Evolutionary conservation across 164 flowering plant genomes (phyloP).

Genomic region (Vitis labrusca): DNA sequence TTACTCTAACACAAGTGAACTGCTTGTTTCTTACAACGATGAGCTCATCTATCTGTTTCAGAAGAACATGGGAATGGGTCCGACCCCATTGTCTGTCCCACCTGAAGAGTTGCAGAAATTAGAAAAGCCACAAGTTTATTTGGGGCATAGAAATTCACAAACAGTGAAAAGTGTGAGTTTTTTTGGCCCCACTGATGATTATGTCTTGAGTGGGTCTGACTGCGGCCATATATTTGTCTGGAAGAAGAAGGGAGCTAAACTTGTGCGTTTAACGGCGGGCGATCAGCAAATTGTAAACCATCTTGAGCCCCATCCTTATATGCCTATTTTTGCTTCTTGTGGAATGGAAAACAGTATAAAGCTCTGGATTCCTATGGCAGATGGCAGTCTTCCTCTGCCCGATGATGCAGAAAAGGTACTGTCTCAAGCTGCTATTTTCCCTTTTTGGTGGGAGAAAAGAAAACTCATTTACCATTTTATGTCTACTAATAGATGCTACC

Average conservation of each 20-base stretch:
- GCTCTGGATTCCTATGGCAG: conserved; percentile 62
- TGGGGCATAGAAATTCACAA: conserved; percentile 64
- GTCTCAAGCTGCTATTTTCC: background rate
- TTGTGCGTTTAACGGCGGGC: conserved; percentile 56
- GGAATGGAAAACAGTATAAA: conserved; percentile 61
- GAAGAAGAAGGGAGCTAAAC: conserved; percentile 60
- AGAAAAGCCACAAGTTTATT: conserved; percentile 49
- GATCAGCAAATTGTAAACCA: conserved; percentile 63
- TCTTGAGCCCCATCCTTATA: conserved; percentile 61
- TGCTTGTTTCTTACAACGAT: conserved; percentile 74
- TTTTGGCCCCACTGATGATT: conserved; percentile 69
- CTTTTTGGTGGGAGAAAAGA: background rate
- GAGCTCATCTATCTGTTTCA: conserved; percentile 70
- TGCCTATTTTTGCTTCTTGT: conserved; percentile 60
- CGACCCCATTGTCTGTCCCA: conserved; percentile 33
- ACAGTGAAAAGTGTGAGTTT: conserved; percentile 67
- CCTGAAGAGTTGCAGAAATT: conserved; percentile 25
- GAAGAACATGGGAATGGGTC: conserved; percentile 62
- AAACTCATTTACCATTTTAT: background rate
- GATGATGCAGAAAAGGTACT: conserved; percentile 46
- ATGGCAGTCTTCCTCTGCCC: conserved; percentile 42
- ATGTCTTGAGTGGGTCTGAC: conserved; percentile 75
- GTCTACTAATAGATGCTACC: background rate
- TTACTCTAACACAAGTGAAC: conserved; percentile 58
- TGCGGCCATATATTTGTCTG: conserved; percentile 76